These are phyloP conservation scores for Hypoxylon sp. DNA, from an alignment of 2,329 filamentous ascomycete species.

Conservation along the genomic window DNA sequence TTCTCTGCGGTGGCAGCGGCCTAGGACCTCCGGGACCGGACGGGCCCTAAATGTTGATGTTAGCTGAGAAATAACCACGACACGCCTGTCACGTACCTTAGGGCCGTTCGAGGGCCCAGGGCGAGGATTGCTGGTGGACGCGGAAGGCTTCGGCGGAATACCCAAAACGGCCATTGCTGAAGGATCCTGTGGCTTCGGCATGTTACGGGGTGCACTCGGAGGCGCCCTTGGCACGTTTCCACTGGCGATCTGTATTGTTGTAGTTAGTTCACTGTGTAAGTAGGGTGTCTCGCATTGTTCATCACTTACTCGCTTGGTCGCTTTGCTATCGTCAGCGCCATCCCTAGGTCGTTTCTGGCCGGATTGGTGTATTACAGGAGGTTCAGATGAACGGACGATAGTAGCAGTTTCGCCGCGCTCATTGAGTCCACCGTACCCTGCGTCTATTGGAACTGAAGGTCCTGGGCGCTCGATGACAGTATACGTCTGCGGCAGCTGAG, in stretches of 20 bases:
- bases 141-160: constrained; percentile 34
- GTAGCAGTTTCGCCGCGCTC: constrained; percentile 49
- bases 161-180: constrained; percentile 51
- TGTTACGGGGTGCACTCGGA: constrained; percentile 46
- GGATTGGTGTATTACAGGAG: constrained; percentile 50
- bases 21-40: constrained; percentile 38
- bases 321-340: constrained; percentile 41
- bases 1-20: constrained; percentile 36
- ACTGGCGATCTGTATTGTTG: constrained; percentile 41
- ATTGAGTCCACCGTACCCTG: constrained; percentile 48
- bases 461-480: constrained; percentile 44
- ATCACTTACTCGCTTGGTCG: constrained; percentile 48
- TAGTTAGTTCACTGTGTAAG: constrained; percentile 18
- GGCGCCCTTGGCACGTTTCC: constrained; percentile 40
- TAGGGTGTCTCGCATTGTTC: neutral
- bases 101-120: constrained; percentile 39
- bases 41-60: constrained; percentile 41
- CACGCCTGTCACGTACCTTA: constrained; percentile 39
- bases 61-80: constrained; percentile 22
- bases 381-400: constrained; percentile 44
- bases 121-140: constrained; percentile 28
- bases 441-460: constrained; percentile 24
- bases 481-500: constrained; percentile 48
- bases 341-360: constrained; percentile 49
- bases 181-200: constrained; percentile 49